phyloP scores from a whole-genome alignment of 163 green algal genomes.

The Scenedesmus sp. region DNA sequence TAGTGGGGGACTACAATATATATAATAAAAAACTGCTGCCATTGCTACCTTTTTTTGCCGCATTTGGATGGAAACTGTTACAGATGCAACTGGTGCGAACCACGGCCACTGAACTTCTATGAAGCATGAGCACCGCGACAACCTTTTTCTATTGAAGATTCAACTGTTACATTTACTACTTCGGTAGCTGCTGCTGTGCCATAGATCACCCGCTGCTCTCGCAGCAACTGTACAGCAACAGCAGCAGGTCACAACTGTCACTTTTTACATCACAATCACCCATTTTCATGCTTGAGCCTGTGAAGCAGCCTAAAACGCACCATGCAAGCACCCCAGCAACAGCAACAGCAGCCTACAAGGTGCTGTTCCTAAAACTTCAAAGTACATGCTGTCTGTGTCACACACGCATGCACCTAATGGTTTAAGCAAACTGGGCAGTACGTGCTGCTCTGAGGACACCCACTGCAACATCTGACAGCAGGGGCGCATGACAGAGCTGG shows the following conservation, averaged over 20 bases:
- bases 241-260: background rate
- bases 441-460: background rate
- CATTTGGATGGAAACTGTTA: too few relatives aligned
- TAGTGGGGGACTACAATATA: too few relatives aligned
- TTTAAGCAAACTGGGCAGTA: background rate
- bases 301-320: background rate
- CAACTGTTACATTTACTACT: background rate
- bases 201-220: background rate
- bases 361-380: background rate
- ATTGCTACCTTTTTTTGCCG: too few relatives aligned
- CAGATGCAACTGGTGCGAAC: background rate
- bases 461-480: background rate
- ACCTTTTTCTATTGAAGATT: background rate
- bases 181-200: background rate
- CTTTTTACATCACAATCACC: background rate
- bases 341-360: background rate
- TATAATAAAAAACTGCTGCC: too few relatives aligned
- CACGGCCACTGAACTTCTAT: background rate
- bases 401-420: background rate
- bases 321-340: background rate
- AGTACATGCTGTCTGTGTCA: background rate
- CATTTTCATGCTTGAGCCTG: background rate
- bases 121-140: too few relatives aligned
- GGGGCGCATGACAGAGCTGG: background rate
- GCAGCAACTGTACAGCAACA: background rate